Conservation (phyloP, 495 filamentous ascomycete species). For the Neurospora tetrasperma region DNA sequence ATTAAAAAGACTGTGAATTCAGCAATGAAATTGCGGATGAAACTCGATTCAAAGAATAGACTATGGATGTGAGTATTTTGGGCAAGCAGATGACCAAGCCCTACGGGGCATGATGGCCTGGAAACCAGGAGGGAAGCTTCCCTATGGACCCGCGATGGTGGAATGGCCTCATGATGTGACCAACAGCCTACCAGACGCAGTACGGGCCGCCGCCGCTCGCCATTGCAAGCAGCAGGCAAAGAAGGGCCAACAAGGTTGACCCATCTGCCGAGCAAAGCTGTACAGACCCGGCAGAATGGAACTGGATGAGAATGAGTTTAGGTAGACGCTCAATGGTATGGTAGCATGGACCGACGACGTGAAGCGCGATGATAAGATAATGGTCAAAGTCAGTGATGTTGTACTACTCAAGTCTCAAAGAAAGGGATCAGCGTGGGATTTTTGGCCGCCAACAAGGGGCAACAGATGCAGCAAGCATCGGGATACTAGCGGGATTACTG, state of each 20-base stretch:
- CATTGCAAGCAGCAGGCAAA: neutral
- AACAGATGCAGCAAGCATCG: neutral
- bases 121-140: neutral
- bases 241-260: neutral
- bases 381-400: neutral
- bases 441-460: neutral
- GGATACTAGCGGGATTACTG: neutral
- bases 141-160: neutral
- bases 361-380: neutral
- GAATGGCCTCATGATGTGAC: neutral
- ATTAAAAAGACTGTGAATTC: neutral
- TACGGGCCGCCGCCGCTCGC: neutral
- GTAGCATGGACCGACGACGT: neutral
- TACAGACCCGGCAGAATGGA: constrained; percentile 17
- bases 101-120: neutral
- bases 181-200: neutral
- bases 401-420: neutral
- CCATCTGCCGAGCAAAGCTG: neutral
- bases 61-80: neutral
- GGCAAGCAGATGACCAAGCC: neutral
- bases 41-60: neutral
- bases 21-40: neutral
- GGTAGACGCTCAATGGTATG: constrained; percentile 3
- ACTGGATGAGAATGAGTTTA: constrained; percentile 11
- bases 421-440: neutral